phyloP scores from a whole-genome alignment of 495 filamentous ascomycete species.

The Hyphodiscus hymeniophilus region DNA sequence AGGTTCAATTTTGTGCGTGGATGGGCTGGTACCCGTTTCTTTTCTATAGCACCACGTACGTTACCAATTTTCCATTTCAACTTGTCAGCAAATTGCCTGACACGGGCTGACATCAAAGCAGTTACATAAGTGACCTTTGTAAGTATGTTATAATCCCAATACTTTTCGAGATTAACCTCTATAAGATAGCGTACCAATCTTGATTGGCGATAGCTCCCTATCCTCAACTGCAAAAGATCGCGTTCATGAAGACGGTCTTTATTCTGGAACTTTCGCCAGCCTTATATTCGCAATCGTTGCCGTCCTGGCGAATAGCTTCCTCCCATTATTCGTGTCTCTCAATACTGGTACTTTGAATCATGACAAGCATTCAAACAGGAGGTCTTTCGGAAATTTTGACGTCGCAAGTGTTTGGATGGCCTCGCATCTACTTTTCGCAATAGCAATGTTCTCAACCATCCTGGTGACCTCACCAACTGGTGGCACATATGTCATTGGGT shows the following conservation, averaged over 20 bases:
- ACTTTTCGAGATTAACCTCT: background rate
- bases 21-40: slow-evolving; percentile 12
- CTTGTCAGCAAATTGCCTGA: no score
- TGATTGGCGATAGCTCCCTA: no score
- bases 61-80: background rate
- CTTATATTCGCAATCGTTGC: slow-evolving; percentile 1
- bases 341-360: background rate
- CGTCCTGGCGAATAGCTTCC: background rate
- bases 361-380: background rate
- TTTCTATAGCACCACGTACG: slow-evolving; percentile 11
- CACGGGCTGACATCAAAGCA: background rate
- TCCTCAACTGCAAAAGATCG: background rate
- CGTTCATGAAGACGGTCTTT: background rate
- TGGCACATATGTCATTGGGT: background rate
- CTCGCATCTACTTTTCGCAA: background rate
- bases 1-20: slow-evolving; percentile 10
- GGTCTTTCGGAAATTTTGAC: background rate
- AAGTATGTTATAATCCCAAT: background rate
- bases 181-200: background rate
- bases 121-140: slow-evolving; percentile 8
- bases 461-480: background rate
- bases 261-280: background rate
- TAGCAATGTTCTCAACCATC: slow-evolving; percentile 1
- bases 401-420: background rate
- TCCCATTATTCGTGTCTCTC: background rate